phyloP scores from a whole-genome alignment of 495 filamentous ascomycete species.

The Aspergillus panamensis region DNA sequence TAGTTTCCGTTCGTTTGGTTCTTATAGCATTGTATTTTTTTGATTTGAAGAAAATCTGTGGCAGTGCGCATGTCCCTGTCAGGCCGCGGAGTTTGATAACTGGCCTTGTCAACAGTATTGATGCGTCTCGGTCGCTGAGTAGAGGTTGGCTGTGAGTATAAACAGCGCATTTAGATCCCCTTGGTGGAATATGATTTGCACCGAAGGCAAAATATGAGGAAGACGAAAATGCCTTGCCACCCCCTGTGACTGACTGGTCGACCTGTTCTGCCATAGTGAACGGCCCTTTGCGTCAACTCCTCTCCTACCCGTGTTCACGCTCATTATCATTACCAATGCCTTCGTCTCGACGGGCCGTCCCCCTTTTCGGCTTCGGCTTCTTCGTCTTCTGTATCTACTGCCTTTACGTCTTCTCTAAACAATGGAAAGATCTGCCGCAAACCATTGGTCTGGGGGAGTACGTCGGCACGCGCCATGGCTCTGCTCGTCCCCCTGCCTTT shows the following conservation, averaged over 20 bases:
- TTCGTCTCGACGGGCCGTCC: conserved; percentile 35
- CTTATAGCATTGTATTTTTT: not conserved
- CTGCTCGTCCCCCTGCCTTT: conserved; percentile 10
- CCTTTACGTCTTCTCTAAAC: conserved; percentile 29
- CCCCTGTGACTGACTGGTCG: not conserved
- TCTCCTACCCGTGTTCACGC: not conserved
- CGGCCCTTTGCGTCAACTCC: not conserved
- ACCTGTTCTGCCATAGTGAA: not conserved
- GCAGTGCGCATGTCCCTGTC: not conserved
- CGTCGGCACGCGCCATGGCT: conserved; percentile 11
- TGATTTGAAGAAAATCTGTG: not conserved
- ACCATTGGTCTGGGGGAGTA: conserved; percentile 38
- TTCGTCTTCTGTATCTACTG: conserved; percentile 31
- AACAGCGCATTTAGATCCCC: not conserved
- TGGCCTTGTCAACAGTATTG: conserved; percentile 3
- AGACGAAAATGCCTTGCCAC: no score
- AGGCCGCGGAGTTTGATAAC: conserved; percentile 12
- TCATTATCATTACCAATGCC: conserved; percentile 29
- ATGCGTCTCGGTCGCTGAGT: conserved; percentile 1
- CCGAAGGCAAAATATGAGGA: no score
- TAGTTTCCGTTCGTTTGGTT: not conserved
- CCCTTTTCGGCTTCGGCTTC: conserved; percentile 39
- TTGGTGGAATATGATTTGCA: not conserved
- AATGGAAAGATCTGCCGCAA: conserved; percentile 37
- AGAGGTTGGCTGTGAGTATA: conserved; percentile 11